Evolutionary conservation across 192 early-diverging fungal genomes (phyloP), one percentile per base, ranked within the genome.

Genomic region (Rhizoclosmatium globosum): DNA sequence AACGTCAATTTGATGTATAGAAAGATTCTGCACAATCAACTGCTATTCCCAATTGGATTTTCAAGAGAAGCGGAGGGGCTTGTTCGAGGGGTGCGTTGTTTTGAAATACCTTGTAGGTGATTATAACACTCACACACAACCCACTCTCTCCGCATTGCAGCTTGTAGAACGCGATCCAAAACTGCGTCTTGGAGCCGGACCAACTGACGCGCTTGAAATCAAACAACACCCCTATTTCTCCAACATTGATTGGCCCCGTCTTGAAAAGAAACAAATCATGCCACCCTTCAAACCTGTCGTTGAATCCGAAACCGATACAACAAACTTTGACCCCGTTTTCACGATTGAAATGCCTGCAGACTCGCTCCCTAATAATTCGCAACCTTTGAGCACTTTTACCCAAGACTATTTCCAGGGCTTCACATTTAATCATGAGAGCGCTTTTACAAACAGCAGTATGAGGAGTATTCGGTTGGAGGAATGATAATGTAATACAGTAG

Each of bases 251-350:
- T 93, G 92, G 92, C 78, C 82, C 31, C 87, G 88, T 65, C 84
- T 93, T 31, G 82, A 87, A 69, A 86, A 85, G 57, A 89, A 91
- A 77, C 82, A 91, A 68, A 84, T 89, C 6, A 86, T 81, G 50
- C 92, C 92, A 48, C 92, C 92, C 41, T 92, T 91, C 81, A 90
- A 91, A 62, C 92, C 92, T 82, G 79, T 68, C 82, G 88, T 82
- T 44, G 85, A 82, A 85, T 84, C 81, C 61, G 86, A 86, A 58
- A 85, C 79, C 2, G 88, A 89, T 68, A 84, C 82, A 39, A 79
- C 79, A 41, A 89, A 89, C 77, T 88, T 89, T 76, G 86, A 88
- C 60, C 82, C 85, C 2, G 73, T 76, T 39, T 89, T 89, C 64
- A 89, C 88, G 23, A 17, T 53, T 53, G 78, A 87, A n/a, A 31